phyloP scores from a whole-genome alignment of 2,329 filamentous ascomycete genomes.

The Mycosphaerella arachidis region DNA sequence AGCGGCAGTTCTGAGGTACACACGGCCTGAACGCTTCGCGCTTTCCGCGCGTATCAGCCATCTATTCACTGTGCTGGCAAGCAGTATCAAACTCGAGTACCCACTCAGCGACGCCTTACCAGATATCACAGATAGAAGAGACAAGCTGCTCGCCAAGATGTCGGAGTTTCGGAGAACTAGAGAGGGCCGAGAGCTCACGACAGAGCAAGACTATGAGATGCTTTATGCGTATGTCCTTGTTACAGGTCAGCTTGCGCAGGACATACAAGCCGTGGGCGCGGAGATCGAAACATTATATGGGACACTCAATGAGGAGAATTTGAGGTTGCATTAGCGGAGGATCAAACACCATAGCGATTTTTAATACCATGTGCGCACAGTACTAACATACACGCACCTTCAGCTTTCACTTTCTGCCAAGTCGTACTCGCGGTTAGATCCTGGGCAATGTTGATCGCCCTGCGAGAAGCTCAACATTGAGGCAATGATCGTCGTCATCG shows the following conservation, averaged over 20 bases:
- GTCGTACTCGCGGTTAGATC: no score
- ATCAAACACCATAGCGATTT: no score
- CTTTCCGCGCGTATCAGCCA: conserved; percentile 88
- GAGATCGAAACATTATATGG: conserved; percentile 54
- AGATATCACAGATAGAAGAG: conserved; percentile 72
- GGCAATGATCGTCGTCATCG: no score
- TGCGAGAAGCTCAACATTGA: no score
- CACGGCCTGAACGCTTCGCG: conserved; percentile 70
- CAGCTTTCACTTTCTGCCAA: no score
- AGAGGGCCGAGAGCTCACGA: conserved; percentile 46
- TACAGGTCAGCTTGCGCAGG: conserved; percentile 47
- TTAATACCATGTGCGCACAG: no score
- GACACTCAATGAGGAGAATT: conserved; percentile 56
- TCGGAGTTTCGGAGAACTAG: conserved; percentile 78
- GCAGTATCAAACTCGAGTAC: conserved; percentile 90
- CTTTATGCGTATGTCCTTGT: conserved; percentile 81
- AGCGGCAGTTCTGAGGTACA: conserved; percentile 73
- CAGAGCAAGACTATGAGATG: conserved; percentile 81
- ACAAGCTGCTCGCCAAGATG: conserved; percentile 79
- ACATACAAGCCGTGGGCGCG: conserved; percentile 27
- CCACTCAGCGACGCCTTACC: conserved; percentile 86
- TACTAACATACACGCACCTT: no score
- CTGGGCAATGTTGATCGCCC: no score
- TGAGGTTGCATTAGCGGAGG: conserved; percentile 48
- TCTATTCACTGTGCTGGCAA: conserved; percentile 78